Evolutionary conservation across 2,329 filamentous ascomycete genomes (phyloP).

Genomic region (Xylaria sp.): DNA sequence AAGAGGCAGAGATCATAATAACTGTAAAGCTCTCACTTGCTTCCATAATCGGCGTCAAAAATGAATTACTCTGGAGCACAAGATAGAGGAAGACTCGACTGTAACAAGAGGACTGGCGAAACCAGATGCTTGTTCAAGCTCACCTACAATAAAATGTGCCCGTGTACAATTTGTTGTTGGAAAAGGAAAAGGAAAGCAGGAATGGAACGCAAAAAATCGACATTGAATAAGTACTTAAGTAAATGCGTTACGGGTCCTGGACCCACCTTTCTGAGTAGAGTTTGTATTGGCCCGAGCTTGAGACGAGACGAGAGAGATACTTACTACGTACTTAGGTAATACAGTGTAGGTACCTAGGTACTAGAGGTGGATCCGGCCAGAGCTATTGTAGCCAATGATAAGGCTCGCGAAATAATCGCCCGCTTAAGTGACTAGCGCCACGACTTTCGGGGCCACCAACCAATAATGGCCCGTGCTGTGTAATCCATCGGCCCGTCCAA

Average conservation of each 20-base stretch:
- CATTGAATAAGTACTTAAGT: conserved; percentile 14
- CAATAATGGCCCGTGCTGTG: conserved; percentile 31
- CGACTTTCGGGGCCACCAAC: not conserved
- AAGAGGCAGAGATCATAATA: conserved; percentile 74
- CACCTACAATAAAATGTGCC: conserved; percentile 79
- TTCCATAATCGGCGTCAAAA: conserved; percentile 75
- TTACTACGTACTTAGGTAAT: too few relatives aligned
- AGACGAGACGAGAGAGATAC: too few relatives aligned
- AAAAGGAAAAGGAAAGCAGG: conserved; percentile 55
- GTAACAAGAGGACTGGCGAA: conserved; percentile 55
- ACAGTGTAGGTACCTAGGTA: not conserved
- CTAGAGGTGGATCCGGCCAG: not conserved
- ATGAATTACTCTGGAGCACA: conserved; percentile 69
- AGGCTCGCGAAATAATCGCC: conserved; percentile 46
- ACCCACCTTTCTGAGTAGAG: not conserved
- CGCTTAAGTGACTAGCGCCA: conserved; percentile 43
- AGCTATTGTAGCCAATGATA: conserved; percentile 40
- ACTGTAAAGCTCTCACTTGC: conserved; percentile 68
- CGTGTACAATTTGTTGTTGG: conserved; percentile 71
- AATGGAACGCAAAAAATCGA: conserved; percentile 42
- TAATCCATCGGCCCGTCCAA: conserved; percentile 8
- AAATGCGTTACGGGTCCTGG: conserved; percentile 6
- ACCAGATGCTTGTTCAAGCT: conserved; percentile 63
- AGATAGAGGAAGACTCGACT: conserved; percentile 78
- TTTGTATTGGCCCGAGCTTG: conserved; percentile 31